Conservation (phyloP, 1,284 basidiomycete species). For the Mrakiaceae sp. region DNA sequence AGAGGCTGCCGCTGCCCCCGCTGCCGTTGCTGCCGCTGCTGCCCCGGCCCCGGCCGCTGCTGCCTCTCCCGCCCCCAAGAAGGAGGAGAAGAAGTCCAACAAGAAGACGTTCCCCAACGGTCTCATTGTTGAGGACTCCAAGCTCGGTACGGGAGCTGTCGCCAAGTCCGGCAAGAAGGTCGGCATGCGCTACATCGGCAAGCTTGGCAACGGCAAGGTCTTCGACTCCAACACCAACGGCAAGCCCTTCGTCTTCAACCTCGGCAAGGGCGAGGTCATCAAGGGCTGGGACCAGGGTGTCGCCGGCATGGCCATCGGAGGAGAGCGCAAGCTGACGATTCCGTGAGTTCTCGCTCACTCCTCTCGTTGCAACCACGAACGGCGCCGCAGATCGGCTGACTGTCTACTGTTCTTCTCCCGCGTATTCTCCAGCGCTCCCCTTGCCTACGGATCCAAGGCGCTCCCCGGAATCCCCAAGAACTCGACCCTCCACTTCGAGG, state of each 20-base stretch:
- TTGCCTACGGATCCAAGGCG: slow-evolving; percentile 43
- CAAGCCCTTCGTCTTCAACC: slow-evolving; percentile 73
- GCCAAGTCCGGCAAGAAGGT: slow-evolving; percentile 79
- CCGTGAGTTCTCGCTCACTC: slow-evolving; percentile 34
- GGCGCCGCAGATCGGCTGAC: neutral
- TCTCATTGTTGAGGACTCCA: slow-evolving; percentile 65
- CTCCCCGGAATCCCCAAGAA: slow-evolving; percentile 42
- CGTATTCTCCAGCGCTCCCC: slow-evolving; percentile 32
- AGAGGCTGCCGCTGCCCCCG: slow-evolving; percentile 28
- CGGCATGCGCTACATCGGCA: slow-evolving; percentile 76
- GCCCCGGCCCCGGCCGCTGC: slow-evolving; percentile 19
- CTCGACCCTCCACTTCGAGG: slow-evolving; percentile 43
- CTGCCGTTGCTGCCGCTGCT: slow-evolving; percentile 10
- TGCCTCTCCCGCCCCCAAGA: slow-evolving; percentile 27
- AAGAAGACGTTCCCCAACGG: slow-evolving; percentile 53
- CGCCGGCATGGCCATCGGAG: slow-evolving; percentile 81
- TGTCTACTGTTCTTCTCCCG: neutral
- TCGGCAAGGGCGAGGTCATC: slow-evolving; percentile 85
- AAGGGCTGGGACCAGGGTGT: slow-evolving; percentile 92
- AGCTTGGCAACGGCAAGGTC: slow-evolving; percentile 62
- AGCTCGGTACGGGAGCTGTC: slow-evolving; percentile 63
- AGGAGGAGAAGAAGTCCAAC: slow-evolving; percentile 35
- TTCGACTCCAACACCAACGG: slow-evolving; percentile 87
- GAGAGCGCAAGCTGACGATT: slow-evolving; percentile 71
- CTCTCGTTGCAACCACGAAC: neutral